Evolutionary conservation across 805 yeast species (phyloP), one percentile per base, ranked within the genome.

Genomic region (Zygotorulaspora sp.): DNA sequence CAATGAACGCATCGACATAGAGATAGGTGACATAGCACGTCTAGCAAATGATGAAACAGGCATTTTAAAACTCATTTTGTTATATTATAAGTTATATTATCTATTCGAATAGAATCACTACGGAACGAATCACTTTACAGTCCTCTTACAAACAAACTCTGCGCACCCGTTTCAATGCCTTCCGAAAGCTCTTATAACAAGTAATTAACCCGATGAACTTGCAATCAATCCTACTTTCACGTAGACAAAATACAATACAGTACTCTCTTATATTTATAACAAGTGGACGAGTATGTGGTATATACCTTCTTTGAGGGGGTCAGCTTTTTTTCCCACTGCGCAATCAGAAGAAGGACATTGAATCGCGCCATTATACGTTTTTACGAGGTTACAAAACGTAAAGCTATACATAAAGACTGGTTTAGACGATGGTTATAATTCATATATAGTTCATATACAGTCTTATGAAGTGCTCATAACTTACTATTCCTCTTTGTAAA

Each of bases 401-500:
- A n/a, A n/a, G n/a, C n/a, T n/a, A n/a, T n/a, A n/a, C n/a, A n/a
- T n/a, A n/a, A n/a, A n/a, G 4, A 23, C 26, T 23, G 4, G 26
- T 23, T 11, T 23, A 23, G 13, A 13, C 12, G 8, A 23, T 23
- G 8, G 8, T 5, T n/a, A n/a, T n/a, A n/a, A n/a, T n/a, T n/a
- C n/a, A n/a, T n/a, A n/a, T n/a, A n/a, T n/a, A n/a, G n/a, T n/a
- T n/a, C n/a, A n/a, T n/a, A n/a, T n/a, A 18, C 19, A 12, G 18
- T 17, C 37, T 40, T 48, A 62, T 28, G 64, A 43, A 50, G 65
- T 68, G 32, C 50, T 48, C 13, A 17, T 4, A 12, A 26, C 16
- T 26, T 26, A 6, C 40, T 36, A 41, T 27, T 57, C 48, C 57
- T 68, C 65, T 31, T 63, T 0, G 67, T 63, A 49, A 74, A 71